A percentile compares a stretch with the other conserved stretches of the same genome.
Conservation (phyloP, 2,329 filamentous ascomycete genomes). For the Fusarium illudens region DNA sequence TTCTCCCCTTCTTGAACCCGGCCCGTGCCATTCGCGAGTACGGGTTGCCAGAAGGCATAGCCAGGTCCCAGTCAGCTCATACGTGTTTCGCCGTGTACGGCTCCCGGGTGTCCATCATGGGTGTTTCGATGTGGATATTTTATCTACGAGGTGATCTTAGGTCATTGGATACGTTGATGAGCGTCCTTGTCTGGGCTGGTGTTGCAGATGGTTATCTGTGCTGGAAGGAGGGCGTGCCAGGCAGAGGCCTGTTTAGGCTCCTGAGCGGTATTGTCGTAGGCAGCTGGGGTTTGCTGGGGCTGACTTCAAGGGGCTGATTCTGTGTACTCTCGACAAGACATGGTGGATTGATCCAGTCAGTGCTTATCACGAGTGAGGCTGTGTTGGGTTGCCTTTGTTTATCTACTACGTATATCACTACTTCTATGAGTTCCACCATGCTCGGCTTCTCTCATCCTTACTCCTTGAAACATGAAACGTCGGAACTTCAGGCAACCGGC, state of each 20-base stretch:
- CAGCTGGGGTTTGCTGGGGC: constrained; percentile 31
- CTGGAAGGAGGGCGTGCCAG: constrained; percentile 33
- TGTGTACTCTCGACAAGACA: background rate
- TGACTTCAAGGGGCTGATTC: constrained; percentile 23
- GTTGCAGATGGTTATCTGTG: constrained; percentile 37
- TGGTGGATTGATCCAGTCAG: background rate
- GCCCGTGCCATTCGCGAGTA: constrained; percentile 45
- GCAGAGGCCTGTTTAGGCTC: constrained; percentile 24
- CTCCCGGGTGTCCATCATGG: constrained; percentile 30
- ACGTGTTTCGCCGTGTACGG: constrained; percentile 42
- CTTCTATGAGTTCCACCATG: background rate
- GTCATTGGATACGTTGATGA: constrained; percentile 35
- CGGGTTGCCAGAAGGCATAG: constrained; percentile 45
- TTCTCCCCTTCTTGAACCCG: constrained; percentile 46
- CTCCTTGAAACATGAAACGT: background rate
- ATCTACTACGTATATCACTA: too few species aligned
- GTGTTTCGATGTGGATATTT: constrained; percentile 34
- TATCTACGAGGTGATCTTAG: constrained; percentile 32
- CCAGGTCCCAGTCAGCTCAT: constrained; percentile 43
- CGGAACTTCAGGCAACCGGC: constrained; percentile 2
- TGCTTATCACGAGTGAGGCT: background rate
- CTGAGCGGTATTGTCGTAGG: constrained; percentile 12
- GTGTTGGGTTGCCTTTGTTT: background rate
- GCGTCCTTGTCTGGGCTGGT: constrained; percentile 28
- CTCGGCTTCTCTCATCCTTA: background rate